phyloP scores from a whole-genome alignment of 441 rosid species.

The Eruca vesicaria region DNA sequence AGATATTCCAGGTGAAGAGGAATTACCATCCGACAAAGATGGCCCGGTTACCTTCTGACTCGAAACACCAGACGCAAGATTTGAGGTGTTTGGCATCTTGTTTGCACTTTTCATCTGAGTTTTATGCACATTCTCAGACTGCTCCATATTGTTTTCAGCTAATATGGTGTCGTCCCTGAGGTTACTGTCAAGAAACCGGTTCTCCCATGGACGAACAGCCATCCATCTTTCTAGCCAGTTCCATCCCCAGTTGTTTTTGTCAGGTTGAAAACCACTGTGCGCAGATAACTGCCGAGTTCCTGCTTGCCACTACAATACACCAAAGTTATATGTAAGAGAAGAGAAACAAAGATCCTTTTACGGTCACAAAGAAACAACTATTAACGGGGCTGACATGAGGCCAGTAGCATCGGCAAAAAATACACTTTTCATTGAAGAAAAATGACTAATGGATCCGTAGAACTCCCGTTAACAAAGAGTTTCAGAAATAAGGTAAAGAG shows the following conservation, averaged over 20 bases:
- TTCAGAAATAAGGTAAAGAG: not conserved
- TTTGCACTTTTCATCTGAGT: constrained; percentile 51
- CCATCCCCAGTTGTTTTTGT: constrained; percentile 99
- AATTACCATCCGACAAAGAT: constrained; percentile 65
- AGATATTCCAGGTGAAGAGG: constrained; percentile 62
- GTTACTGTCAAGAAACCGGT: constrained; percentile 90
- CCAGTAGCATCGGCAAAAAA: not conserved
- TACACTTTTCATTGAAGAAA: not conserved
- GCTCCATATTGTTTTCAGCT: constrained; percentile 50
- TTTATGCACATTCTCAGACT: constrained; percentile 48
- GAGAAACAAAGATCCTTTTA: not conserved
- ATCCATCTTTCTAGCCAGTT: constrained; percentile 99
- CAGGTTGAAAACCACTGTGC: constrained; percentile 78
- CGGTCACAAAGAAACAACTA: constrained; percentile 4
- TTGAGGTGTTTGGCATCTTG: constrained; percentile 50
- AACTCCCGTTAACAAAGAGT: not conserved
- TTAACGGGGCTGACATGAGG: not conserved
- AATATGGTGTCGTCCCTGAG: constrained; percentile 74
- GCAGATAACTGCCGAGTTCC: constrained; percentile 76
- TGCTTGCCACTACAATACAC: constrained; percentile 88
- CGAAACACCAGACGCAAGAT: constrained; percentile 43
- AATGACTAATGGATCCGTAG: not conserved
- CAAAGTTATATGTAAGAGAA: constrained; percentile 2
- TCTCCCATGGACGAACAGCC: constrained; percentile 99
- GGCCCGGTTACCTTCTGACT: constrained; percentile 65